Evolutionary conservation across 805 yeast species (phyloP).

Genomic region (Candida insectalens): DNA sequence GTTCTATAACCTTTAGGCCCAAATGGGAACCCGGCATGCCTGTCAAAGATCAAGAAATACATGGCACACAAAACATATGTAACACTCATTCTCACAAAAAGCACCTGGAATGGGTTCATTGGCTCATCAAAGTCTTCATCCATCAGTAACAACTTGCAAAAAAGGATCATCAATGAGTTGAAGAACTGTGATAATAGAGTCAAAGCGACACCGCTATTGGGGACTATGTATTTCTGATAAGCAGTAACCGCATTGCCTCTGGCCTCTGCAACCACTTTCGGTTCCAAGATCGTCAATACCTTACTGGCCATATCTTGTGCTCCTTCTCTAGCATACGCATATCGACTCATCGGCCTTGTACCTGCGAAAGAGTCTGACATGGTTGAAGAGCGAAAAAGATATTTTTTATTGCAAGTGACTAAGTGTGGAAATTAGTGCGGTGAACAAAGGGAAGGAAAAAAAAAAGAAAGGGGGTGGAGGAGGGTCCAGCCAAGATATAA

Average conservation of each 20-base stretch:
- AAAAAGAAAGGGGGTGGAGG: no score
- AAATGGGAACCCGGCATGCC: conserved; percentile 52
- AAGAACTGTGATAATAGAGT: conserved; percentile 58
- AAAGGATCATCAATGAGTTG: conserved; percentile 67
- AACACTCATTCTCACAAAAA: conserved; percentile 66
- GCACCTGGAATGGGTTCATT: conserved; percentile 69
- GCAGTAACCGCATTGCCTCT: no score
- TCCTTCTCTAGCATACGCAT: neutral
- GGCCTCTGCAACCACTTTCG: no score
- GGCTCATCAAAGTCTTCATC: conserved; percentile 50
- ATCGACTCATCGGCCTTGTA: no score
- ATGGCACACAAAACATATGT: conserved; percentile 51
- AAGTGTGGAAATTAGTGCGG: no score
- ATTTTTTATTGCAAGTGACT: no score
- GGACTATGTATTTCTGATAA: conserved; percentile 11
- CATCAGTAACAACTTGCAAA: conserved; percentile 66
- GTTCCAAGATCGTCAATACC: no score
- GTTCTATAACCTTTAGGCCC: conserved; percentile 56
- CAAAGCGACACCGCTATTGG: conserved; percentile 48
- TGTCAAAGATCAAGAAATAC: conserved; percentile 35
- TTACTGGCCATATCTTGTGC: neutral
- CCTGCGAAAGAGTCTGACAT: no score
- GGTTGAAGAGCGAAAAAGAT: no score
- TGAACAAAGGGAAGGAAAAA: no score
- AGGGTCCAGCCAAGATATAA: no score